Percentiles rank a stretch among this genome's conserved stretches.
Conservation (phyloP, 176 grass and related monocot species). For the Typha latifolia region DNA sequence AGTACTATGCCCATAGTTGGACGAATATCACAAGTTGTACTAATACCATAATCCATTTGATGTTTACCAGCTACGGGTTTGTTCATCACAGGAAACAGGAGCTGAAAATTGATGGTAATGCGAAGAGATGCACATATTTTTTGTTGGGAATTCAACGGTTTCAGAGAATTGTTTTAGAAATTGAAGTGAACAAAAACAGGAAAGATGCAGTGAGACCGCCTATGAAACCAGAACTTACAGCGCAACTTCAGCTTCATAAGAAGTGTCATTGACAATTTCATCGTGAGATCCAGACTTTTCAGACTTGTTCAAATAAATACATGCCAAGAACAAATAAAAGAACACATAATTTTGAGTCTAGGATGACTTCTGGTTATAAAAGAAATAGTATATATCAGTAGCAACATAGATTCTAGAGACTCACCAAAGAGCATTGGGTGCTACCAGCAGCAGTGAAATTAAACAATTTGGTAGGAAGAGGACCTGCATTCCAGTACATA, state of each 20-base stretch:
- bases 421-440: too few relatives aligned
- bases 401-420: too few relatives aligned
- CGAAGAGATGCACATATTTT: neutral
- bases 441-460: too few relatives aligned
- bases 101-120: neutral
- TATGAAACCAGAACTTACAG: conserved; percentile 35
- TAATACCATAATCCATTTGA: neutral
- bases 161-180: conserved; percentile 1
- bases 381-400: too few relatives aligned
- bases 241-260: conserved; percentile 24
- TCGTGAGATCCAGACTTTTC: conserved; percentile 57
- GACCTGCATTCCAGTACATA: too few relatives aligned
- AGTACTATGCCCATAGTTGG: too few relatives aligned
- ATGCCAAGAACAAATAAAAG: too few relatives aligned
- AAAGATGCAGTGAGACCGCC: neutral
- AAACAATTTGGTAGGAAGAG: too few relatives aligned
- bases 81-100: neutral
- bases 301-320: conserved; percentile 29
- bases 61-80: too few relatives aligned
- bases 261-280: conserved; percentile 31
- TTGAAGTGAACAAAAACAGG: neutral
- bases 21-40: neutral
- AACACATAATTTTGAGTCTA: too few relatives aligned
- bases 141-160: too few relatives aligned
- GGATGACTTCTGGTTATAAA: too few relatives aligned